These are phyloP conservation scores for Chondrus crispus DNA, from an alignment of 23 red algal genomes.

Conservation along the genomic window DNA sequence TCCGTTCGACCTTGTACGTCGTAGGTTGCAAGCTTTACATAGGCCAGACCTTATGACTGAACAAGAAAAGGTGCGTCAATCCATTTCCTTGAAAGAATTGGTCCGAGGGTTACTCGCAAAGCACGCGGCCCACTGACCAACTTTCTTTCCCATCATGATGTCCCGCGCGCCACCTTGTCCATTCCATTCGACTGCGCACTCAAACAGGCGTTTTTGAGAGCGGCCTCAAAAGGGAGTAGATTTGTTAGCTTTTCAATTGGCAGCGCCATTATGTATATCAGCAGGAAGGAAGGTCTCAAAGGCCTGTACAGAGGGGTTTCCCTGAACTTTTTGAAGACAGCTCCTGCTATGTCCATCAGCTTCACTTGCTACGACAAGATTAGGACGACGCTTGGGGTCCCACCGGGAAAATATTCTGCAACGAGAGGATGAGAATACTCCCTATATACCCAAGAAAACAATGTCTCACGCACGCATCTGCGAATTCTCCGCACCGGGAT, in stretches of 20 bases:
- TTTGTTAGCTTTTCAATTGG: constrained; percentile 54
- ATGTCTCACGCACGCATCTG: too few relatives aligned
- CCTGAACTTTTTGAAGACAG: constrained; percentile 91
- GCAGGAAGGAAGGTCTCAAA: constrained; percentile 74
- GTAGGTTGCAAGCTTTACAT: constrained; percentile 77
- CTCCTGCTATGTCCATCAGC: constrained; percentile 86
- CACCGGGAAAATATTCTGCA: constrained; percentile 57
- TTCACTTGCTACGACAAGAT: constrained; percentile 92
- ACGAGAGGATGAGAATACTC: constrained; percentile 59
- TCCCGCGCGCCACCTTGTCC: background rate
- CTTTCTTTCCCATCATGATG: background rate
- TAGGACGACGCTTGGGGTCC: constrained; percentile 59
- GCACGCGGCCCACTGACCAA: too few relatives aligned
- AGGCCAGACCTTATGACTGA: constrained; percentile 53
- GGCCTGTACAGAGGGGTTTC: constrained; percentile 85
- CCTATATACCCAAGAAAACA: too few relatives aligned
- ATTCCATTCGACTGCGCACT: background rate
- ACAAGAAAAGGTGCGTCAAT: constrained; percentile 46
- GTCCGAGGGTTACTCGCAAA: too few relatives aligned
- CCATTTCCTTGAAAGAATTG: too few relatives aligned
- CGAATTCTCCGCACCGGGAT: too few relatives aligned
- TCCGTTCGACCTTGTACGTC: constrained; percentile 84
- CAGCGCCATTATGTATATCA: constrained; percentile 61
- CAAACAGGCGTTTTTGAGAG: constrained; percentile 36
- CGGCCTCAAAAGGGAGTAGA: background rate